These are phyloP conservation scores for Penicillium bovifimosum DNA, from an alignment of 495 filamentous ascomycete genomes.

Conservation along the genomic window DNA sequence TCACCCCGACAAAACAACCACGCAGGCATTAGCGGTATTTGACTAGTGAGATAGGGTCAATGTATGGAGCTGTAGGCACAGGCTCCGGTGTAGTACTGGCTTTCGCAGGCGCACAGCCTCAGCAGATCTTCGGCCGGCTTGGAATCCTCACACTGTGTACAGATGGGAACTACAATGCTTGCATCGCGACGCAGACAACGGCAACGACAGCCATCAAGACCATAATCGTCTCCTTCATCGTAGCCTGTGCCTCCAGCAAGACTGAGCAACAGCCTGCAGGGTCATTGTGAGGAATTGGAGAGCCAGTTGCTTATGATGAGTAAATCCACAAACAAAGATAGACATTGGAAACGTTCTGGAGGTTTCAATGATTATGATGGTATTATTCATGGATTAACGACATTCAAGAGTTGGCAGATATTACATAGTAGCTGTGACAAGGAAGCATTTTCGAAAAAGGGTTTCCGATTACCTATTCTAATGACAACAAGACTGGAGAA, in stretches of 20 bases:
- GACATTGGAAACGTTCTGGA: not conserved
- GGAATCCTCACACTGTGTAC: conserved; percentile 67
- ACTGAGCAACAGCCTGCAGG: conserved; percentile 41
- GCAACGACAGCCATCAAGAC: conserved; percentile 48
- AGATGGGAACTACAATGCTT: conserved; percentile 81
- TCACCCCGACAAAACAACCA: too few species aligned
- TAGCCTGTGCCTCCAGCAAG: too few species aligned
- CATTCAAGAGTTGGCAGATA: not conserved
- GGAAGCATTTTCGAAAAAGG: too few species aligned
- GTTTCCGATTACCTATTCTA: too few species aligned
- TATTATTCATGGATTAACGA: not conserved
- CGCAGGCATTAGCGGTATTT: too few species aligned
- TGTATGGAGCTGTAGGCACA: too few species aligned
- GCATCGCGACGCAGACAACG: conserved; percentile 59
- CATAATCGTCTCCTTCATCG: too few species aligned
- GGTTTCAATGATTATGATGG: not conserved
- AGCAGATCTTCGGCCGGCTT: conserved; percentile 62
- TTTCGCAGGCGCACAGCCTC: conserved; percentile 73
- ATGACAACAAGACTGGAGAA: too few species aligned
- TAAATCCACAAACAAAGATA: not conserved
- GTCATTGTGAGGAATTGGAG: conserved; percentile 76
- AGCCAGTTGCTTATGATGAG: conserved; percentile 9
- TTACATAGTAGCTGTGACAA: too few species aligned
- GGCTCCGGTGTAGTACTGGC: conserved; percentile 89
- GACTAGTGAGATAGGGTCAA: too few species aligned